Evolutionary conservation across 148 eudicot species (phyloP), one percentile per base, ranked within the genome.

Genomic region (Camellia japonica): DNA sequence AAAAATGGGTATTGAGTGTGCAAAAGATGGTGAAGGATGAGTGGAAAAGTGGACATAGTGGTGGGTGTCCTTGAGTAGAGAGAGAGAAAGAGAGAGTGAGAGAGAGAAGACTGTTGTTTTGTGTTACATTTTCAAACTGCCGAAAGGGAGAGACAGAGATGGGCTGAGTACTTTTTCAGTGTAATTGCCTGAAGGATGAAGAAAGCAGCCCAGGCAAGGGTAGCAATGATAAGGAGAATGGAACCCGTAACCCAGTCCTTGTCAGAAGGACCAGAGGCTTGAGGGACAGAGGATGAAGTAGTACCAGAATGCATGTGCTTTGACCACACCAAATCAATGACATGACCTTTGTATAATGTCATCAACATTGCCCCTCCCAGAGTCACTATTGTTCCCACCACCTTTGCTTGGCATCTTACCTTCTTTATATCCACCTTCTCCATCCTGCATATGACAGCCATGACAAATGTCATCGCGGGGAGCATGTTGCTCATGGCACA

Each of bases 401-500:
- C 94, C 87, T 97, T 97, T 56, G 97, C 99, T 86, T 90, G 93
- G 84, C 96, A 92, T 59, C 90, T 90, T 46, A 94, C 10, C 81
- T 83, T 92, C 89, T 87, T 97, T 42, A 97, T 76, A 79, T 94
- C 82, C 80, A 97, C 84, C 66, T 85, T 90, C 88, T 97, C 99
- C 98, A 97, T 91, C 89, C 98, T 88, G 93, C 92, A 97, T 30
- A 97, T 5, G 73, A 93, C 86, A 0, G 99, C 99, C 98, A 97
- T 94, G 66, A 94, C 86, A 64, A 97, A 97, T 69, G 98, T 97
- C 98, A 97, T 91, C 65, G 99, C 99, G 1, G 99, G 99, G 15
- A 97, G 91, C 98, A 97, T 97, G 90, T 97, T 97, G 82, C 97
- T 92, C 95, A 97, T 92, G 77, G 99, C 99, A 68, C 98, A 92